These are phyloP conservation scores for Hordeum marinum DNA, from an alignment of 176 grass and related monocot genomes.

Conservation along the genomic window DNA sequence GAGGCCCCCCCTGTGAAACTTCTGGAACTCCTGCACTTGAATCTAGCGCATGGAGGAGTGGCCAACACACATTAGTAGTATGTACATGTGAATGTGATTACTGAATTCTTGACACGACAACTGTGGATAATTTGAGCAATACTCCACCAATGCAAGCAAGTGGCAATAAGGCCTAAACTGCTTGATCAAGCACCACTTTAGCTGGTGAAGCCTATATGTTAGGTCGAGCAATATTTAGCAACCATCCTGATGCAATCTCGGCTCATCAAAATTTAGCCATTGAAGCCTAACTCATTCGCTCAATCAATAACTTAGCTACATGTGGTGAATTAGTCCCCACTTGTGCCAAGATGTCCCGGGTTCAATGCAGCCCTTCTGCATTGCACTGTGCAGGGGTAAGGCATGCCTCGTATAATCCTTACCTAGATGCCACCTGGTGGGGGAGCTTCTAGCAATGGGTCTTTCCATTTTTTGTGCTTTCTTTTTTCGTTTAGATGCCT, in stretches of 20 bases:
- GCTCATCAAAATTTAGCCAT: not conserved
- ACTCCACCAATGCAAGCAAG: not conserved
- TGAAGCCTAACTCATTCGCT: not conserved
- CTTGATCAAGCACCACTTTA: not conserved
- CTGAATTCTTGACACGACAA: not conserved
- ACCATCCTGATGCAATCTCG: not conserved
- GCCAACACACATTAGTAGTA: not conserved
- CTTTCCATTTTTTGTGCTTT: not conserved
- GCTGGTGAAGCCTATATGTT: not conserved
- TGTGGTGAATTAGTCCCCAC: not conserved
- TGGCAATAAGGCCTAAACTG: not conserved
- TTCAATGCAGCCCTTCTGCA: not conserved
- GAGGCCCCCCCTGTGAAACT: not conserved
- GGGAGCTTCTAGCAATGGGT: not conserved
- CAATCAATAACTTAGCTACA: not conserved
- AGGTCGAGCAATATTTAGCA: not conserved
- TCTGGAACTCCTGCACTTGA: not conserved
- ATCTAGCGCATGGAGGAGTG: not conserved
- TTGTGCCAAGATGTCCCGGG: not conserved
- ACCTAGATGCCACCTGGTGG: not conserved
- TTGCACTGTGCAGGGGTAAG: not conserved
- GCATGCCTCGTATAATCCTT: no score
- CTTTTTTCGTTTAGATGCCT: no score
- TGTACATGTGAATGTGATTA: not conserved
- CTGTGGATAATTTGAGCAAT: not conserved